Base-by-base conservation (phyloP, 1,284 basidiomycete species). In the Tetrapyrgos nigripes region DNA sequence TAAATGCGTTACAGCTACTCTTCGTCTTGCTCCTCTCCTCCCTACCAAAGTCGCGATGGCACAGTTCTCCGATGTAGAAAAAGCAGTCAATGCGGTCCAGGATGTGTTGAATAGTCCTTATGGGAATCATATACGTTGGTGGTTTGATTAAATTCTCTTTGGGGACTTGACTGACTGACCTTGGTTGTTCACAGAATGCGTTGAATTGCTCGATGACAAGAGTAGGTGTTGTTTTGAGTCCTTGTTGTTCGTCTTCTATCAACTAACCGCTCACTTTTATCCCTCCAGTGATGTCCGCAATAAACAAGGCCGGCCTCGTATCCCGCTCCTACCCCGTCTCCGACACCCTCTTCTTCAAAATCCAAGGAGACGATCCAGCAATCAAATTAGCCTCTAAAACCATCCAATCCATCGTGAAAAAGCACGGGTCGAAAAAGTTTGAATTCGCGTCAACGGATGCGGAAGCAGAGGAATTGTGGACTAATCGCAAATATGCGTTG, bases 271-370 rank as follows among this genome's bases (percentile, higher is more conserved):
- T n/a, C 19, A 33, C 44, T 60, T 13, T 50, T 33, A 24, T 37
- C 29, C 19, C 29, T 10, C 56, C 31, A 83, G 91, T 92, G 83
- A 93, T 94, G 86, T 73, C 79, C 35, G 91, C 88, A 67, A 89
- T 94, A 71, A 95, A 95, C 71, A 70, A 74, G 13, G 85, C 79
- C 1, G 86, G 88, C 21, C 70, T 87, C 24, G 72, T 85, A 35
- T 81, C 83, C 31, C 77, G 76, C 49, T 79, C 83, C 13, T 93
- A 91, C 73, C 87, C 88, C 17, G 87, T 89, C 33, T 78, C 83
- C 65, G 93, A 95, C 66, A 89, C 89, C 0, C 82, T 97, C 13
- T 96, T 96, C 78, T 92, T 97, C 81, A 97, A 97, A 74, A 85
- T 96, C 55, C 93, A 95, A 74, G 87, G 88, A 10, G 86, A 92